Evolutionary conservation across 2,329 filamentous ascomycete genomes (phyloP), one percentile per base, ranked within the genome.

Genomic region (Hypoxylon sp.): DNA sequence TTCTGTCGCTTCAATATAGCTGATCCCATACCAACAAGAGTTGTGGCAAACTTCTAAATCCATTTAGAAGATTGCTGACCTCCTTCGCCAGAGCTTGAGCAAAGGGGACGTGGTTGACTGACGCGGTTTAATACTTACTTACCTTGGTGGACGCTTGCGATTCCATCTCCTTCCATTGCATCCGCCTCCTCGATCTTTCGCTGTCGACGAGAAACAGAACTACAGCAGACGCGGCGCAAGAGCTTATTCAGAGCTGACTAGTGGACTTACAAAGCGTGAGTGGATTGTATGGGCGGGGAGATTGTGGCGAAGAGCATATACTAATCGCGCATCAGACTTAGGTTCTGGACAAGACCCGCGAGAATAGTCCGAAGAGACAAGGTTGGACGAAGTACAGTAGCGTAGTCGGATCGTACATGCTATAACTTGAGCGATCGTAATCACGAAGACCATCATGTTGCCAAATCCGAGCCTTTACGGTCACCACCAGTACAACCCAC

Each of bases 401-500:
- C 13, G 5, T 25, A 48, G 4, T 14, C 11, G 19, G 6, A 14
- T 30, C 13, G 11, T 60, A 36, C 28, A 48, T 25, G 34, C 48
- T 32, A 19, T 46, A 36, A 64, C 48, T 55, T n/a, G 28, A 56
- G 65, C 74, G 75, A 83, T 19, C 53, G 46, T 79, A 73, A 36
- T 50, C 56, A 50, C 57, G 19, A 58, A 41, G 38, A 41, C 41
- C 76, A 79, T 66, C 69, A 90, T 90, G 88, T 87, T 90, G 83
- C 86, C 85, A 67, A 85, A 86, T 76, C 82, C 86, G 74, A 88
- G 89, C 79, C 84, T 90, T 75, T 91, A 90, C 80, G 88, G 87
- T 69, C 89, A 91, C 76, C 89, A 90, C 75, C 88, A 90, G 74
- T 90, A 90, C 76, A 86, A 86, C 72, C 86, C 85, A 55, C 89